phyloP scores from a whole-genome alignment of 192 early-diverging fungal species.

The Linnemannia schmuckeri region DNA sequence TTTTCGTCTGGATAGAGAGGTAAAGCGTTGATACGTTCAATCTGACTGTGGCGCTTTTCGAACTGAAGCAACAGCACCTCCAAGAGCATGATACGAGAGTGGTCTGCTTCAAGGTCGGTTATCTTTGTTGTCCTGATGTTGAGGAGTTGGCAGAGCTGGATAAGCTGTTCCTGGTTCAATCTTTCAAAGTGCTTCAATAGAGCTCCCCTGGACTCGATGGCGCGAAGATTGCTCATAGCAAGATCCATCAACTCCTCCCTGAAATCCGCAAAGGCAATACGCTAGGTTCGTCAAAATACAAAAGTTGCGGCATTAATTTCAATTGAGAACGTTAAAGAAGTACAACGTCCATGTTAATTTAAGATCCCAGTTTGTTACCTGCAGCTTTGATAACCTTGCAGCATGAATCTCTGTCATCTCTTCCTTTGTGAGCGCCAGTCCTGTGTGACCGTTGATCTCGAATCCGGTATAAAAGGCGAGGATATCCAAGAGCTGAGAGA shows the following conservation, averaged over 20 bases:
- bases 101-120: constrained; percentile 26
- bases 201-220: constrained; percentile 68
- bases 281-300: constrained; percentile 36
- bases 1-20: constrained; percentile 87
- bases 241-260: constrained; percentile 78
- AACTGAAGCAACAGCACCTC: constrained; percentile 68
- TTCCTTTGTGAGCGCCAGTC: constrained; percentile 74
- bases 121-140: constrained; percentile 71
- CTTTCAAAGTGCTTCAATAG: constrained; percentile 69
- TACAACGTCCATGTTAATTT: not conserved
- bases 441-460: constrained; percentile 87
- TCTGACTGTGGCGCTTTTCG: constrained; percentile 74
- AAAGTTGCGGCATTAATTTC: not conserved
- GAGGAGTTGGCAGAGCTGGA: constrained; percentile 68
- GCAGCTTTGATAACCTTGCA: constrained; percentile 72
- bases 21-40: constrained; percentile 75
- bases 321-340: not conserved
- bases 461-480: constrained; percentile 83
- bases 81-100: constrained; percentile 67
- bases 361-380: constrained; percentile 55
- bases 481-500: constrained; percentile 76
- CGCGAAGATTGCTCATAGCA: constrained; percentile 77
- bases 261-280: constrained; percentile 79
- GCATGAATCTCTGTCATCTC: constrained; percentile 77
- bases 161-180: constrained; percentile 61